Evolutionary conservation across 192 early-diverging fungal genomes (phyloP).

Genomic region (Nowakowskiella sp.): DNA sequence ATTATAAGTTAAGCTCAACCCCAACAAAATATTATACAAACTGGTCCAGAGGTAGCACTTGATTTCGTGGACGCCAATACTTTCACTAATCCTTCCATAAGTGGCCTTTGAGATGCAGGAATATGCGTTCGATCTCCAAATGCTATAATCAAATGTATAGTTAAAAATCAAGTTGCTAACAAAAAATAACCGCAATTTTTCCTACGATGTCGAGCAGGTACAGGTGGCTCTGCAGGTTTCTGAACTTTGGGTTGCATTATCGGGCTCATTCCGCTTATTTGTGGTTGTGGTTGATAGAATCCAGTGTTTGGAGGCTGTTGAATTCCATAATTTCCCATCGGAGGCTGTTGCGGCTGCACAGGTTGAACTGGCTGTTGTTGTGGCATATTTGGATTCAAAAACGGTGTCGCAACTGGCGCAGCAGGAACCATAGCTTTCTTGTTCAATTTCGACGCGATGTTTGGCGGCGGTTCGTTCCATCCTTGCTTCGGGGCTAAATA

Average conservation of each 20-base stretch:
- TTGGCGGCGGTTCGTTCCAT: background rate
- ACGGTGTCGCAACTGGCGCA: constrained; percentile 9
- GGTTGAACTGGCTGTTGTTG: constrained; percentile 27
- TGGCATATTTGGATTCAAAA: constrained; percentile 12
- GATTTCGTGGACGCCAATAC: background rate
- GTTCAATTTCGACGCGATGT: no score
- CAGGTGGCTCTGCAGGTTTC: no score
- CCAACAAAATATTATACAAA: background rate
- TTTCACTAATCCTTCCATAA: constrained; percentile 41
- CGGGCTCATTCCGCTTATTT: no score
- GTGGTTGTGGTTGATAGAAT: no score
- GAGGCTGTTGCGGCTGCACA: no score
- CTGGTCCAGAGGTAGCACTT: constrained; percentile 1
- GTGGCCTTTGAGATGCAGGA: constrained; percentile 58
- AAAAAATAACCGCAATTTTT: constrained; percentile 21
- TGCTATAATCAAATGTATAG: constrained; percentile 30
- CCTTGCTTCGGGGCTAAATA: background rate
- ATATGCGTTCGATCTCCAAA: constrained; percentile 79
- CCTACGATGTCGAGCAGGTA: no score
- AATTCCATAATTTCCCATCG: no score
- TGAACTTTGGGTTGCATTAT: no score
- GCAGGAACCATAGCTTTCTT: no score
- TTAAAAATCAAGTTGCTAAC: background rate
- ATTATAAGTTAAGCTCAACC: background rate
- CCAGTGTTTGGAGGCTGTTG: no score